Evolutionary conservation across 2,329 filamentous ascomycete genomes (phyloP), one percentile per base, ranked within the genome.

Genomic region (Xylaria sp.): DNA sequence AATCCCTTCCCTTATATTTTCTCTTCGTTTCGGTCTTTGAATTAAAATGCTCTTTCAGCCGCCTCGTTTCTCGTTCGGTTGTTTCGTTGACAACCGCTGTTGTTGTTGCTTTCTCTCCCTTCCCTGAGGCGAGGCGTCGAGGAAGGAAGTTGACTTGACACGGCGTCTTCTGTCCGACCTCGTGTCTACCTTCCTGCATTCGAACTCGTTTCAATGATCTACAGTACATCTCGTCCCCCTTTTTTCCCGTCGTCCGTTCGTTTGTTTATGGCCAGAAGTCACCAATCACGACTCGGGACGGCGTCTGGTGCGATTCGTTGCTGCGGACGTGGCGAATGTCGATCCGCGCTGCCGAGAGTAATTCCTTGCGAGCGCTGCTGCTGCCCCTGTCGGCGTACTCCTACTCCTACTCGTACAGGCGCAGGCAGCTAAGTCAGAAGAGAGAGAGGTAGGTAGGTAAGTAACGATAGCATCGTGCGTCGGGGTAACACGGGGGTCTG

Each of bases 111-210:
- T 30, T 30, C 23, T 30, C 4, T 30, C 23, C 5, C 4, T 30
- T 30, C 23, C 23, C 23, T 30, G 23, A 30, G 23, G 23, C 23
- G 23, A 30, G 23, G 23, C 23, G 23, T 30, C 23, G 23, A 30
- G 23, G 23, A 30, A 30, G 23, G 23, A 5, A 30, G 23, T 30
- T 30, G 4, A 30, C 11, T 44, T 18, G 42, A 46, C 42, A 46
- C 42, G 2, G 51, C 42, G 39, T 60, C 59, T 59, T 61, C 61
- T 61, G 61, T 61, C 61, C 51, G 52, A 63, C 59, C 59, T 63
- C 61, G 61, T 61, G 61, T 63, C 56, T 59, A 39, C 37, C 58
- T 58, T 37, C 51, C 34, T 61, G 59, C 61, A 61, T 59, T 59
- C 42, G 52, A 52, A 56, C 44, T 30, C 23, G 23, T 30, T 44